Evolutionary conservation across 805 yeast genomes (phyloP), one percentile per base, ranked within the genome.

Genomic region (Metschnikowia gelsemii): DNA sequence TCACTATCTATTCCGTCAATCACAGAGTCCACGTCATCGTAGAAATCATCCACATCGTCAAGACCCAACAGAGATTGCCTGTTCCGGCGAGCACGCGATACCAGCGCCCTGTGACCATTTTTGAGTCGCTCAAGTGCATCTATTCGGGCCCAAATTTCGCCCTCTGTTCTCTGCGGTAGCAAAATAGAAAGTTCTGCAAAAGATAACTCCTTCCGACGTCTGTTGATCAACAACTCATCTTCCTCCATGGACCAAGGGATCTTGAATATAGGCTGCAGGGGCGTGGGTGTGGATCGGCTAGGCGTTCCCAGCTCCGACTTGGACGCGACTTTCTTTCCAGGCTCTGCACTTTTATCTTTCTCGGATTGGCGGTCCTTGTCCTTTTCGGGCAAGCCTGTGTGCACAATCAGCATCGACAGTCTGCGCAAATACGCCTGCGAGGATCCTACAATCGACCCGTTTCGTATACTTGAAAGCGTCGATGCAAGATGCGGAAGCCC

Each of bases 111-210:
- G 37, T 45, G 54, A 20, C 56, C 56, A 30, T 52, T 49, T 19
- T 50, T 50, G 31, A 52, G 47, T 17, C 55, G 52, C 28, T 51
- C 55, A 8, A 51, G 47, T n/a, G 55, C 55, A 35, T 70, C 76
- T 17, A 84, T 76, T 46, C 93, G 70, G 27, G 74, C 62, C 70
- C 77, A 72, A 31, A 88, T 88, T 51, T 87, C 93, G n/a, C 70
- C 70, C 57, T 84, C 89, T 0, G 93, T 72, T 49, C 87, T 76
- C 43, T 74, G 75, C 12, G 93, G 91, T 31, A 88, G 66, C 38
- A 88, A 62, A 24, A 87, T 81, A 12, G 84, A 74, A 27, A 88
- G 66, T 62, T 88, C 96, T 13, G 82, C 84, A 54, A 84, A 72
- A 24, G 84, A 75, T 29, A 88, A 63, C 41, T 82, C 83, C 49